phyloP scores from a whole-genome alignment of 768 basidiomycete genomes.

The Leccinum disarticulatum region DNA sequence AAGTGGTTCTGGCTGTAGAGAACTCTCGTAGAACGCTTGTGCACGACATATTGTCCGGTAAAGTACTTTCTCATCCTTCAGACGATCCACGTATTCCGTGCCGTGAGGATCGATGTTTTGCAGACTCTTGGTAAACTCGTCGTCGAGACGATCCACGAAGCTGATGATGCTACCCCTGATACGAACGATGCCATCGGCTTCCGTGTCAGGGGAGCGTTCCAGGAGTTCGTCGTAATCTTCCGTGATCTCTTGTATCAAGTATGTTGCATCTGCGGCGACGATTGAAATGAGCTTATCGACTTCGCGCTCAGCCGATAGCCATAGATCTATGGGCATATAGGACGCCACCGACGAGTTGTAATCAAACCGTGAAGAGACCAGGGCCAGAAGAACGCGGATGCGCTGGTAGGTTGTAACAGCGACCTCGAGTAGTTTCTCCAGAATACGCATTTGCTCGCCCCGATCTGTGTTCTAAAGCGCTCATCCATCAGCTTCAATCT shows the following conservation, averaged over 20 bases:
- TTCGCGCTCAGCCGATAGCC: conserved; percentile 84
- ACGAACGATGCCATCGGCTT: conserved; percentile 71
- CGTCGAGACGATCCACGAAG: conserved; percentile 93
- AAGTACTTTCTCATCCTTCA: conserved; percentile 93
- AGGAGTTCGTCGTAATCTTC: conserved; percentile 90
- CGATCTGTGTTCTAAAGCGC: conserved; percentile 87
- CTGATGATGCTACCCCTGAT: conserved; percentile 96
- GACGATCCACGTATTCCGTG: conserved; percentile 95
- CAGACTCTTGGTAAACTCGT: conserved; percentile 95
- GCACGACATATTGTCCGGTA: conserved; percentile 93
- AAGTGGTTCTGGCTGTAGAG: conserved; percentile 71
- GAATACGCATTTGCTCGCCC: conserved; percentile 87
- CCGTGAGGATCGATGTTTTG: conserved; percentile 99
- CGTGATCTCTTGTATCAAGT: conserved; percentile 82
- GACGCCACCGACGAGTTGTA: conserved; percentile 86
- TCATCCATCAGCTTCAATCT: conserved; percentile 13
- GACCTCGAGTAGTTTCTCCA: conserved; percentile 84
- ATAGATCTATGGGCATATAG: conserved; percentile 91
- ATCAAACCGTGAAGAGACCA: conserved; percentile 95
- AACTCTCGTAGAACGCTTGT: conserved; percentile 88
- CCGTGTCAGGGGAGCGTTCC: conserved; percentile 76
- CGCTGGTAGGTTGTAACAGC: conserved; percentile 87
- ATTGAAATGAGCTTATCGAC: conserved; percentile 86
- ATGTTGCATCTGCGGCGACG: conserved; percentile 66
- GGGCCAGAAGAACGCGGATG: conserved; percentile 90